Conservation (phyloP, 805 yeast species). For the Cyberlindnera xishuangbannaensis region DNA sequence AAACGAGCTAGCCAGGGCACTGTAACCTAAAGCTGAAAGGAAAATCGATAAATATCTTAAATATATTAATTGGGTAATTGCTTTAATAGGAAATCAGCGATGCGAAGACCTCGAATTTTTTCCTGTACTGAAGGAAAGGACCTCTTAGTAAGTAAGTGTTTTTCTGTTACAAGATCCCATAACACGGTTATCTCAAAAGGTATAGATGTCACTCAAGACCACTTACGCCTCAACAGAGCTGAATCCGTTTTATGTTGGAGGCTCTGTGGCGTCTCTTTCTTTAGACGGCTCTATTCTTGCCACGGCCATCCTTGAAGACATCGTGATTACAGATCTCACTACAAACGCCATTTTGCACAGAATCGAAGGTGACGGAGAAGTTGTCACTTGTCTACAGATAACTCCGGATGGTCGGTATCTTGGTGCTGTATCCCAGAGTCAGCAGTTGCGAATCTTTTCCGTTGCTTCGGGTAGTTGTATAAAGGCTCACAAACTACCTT, state of each 20-base stretch:
- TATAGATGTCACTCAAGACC: constrained; percentile 14
- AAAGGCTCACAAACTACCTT: constrained; percentile 54
- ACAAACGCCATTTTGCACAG: constrained; percentile 53
- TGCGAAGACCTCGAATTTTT: no score
- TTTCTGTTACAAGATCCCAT: no score
- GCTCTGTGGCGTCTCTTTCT: constrained; percentile 67
- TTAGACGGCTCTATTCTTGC: constrained; percentile 60
- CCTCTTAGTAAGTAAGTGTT: no score
- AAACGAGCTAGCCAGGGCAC: no score
- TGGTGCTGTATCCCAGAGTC: constrained; percentile 77
- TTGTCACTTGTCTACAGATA: constrained; percentile 67
- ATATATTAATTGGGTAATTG: no score
- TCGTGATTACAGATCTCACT: constrained; percentile 58
- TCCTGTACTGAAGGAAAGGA: no score
- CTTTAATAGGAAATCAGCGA: no score
- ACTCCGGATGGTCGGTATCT: constrained; percentile 71
- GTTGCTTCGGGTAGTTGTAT: constrained; percentile 31
- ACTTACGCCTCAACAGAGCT: constrained; percentile 37
- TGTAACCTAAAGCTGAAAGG: no score
- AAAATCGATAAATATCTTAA: no score
- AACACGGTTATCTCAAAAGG: no score
- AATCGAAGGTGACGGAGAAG: constrained; percentile 80
- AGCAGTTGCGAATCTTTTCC: constrained; percentile 63
- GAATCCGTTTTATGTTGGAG: constrained; percentile 84
- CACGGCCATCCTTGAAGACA: constrained; percentile 74